phyloP scores from a whole-genome alignment of 2,329 filamentous ascomycete species.

The Exophiala phaeomuriformis region DNA sequence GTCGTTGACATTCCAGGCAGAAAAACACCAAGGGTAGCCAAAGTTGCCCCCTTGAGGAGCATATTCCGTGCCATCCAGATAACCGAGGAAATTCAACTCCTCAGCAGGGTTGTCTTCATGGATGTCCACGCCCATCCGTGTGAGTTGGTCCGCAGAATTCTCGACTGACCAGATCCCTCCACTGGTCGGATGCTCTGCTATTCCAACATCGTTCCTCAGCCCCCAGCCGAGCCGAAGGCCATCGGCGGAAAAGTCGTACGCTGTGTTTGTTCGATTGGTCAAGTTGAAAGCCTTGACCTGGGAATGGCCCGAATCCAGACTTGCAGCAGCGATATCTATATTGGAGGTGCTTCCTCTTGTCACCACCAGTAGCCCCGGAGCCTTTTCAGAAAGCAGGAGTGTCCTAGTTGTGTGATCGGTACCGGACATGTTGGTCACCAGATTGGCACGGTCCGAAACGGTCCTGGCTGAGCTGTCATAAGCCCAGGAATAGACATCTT shows the following conservation, averaged over 20 bases:
- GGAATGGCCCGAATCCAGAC: conserved; percentile 52
- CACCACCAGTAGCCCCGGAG: conserved; percentile 54
- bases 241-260: conserved; percentile 46
- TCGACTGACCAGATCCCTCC: conserved; percentile 55
- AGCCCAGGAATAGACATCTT: conserved; percentile 56
- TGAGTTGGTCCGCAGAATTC: conserved; percentile 61
- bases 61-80: conserved; percentile 45
- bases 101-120: conserved; percentile 65
- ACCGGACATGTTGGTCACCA: conserved; percentile 57
- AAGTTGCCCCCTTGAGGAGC: conserved; percentile 46
- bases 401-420: conserved; percentile 60
- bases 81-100: conserved; percentile 65
- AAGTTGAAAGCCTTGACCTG: conserved; percentile 60
- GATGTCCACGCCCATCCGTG: conserved; percentile 52
- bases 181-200: conserved; percentile 47
- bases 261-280: conserved; percentile 33
- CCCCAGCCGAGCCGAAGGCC: conserved; percentile 56
- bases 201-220: conserved; percentile 63
- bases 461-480: conserved; percentile 51
- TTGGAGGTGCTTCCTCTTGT: conserved; percentile 59
- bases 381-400: conserved; percentile 52
- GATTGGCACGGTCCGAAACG: conserved; percentile 43
- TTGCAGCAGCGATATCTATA: conserved; percentile 49
- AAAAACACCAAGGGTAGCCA: conserved; percentile 64
- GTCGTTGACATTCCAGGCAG: conserved; percentile 53